Evolutionary conservation across 2,329 filamentous ascomycete species (phyloP).

Genomic region (Talaromyces sp.): DNA sequence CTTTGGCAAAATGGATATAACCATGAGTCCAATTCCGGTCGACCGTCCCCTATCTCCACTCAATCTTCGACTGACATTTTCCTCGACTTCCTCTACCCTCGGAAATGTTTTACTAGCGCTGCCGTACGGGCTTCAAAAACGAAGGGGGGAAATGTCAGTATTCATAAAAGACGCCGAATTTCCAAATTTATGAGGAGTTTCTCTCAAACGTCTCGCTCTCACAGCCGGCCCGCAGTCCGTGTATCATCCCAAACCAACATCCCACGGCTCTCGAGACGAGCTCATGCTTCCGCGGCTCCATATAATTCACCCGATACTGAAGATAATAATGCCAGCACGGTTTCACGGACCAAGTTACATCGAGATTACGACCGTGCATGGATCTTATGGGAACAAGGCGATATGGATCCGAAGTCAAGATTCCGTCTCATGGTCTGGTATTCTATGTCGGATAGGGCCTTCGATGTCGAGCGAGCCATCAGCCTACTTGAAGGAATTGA

Average conservation of each 20-base stretch:
- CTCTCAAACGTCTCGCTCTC: background rate
- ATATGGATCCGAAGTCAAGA: conserved; percentile 26
- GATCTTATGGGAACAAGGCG: conserved; percentile 38
- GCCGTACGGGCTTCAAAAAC: conserved; percentile 23
- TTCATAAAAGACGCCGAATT: conserved; percentile 28
- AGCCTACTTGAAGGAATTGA: conserved; percentile 47
- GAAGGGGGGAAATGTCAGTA: conserved; percentile 25
- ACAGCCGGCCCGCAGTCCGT: background rate
- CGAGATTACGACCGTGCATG: conserved; percentile 41
- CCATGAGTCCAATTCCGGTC: conserved; percentile 23
- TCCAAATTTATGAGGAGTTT: conserved; percentile 23
- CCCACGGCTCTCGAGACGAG: background rate
- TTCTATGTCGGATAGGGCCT: conserved; percentile 33
- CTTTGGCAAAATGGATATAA: conserved; percentile 35
- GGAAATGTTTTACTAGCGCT: conserved; percentile 26
- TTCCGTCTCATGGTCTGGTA: conserved; percentile 38
- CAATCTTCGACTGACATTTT: conserved; percentile 26
- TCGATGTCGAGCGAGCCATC: conserved; percentile 44
- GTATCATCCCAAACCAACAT: background rate
- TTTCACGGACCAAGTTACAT: conserved; percentile 5
- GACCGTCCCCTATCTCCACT: conserved; percentile 10
- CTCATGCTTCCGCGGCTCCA: background rate
- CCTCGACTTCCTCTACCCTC: conserved; percentile 44
- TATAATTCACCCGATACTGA: background rate
- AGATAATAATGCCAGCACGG: background rate